phyloP scores from a whole-genome alignment of 805 yeast species.

The Candida glaebosa region DNA sequence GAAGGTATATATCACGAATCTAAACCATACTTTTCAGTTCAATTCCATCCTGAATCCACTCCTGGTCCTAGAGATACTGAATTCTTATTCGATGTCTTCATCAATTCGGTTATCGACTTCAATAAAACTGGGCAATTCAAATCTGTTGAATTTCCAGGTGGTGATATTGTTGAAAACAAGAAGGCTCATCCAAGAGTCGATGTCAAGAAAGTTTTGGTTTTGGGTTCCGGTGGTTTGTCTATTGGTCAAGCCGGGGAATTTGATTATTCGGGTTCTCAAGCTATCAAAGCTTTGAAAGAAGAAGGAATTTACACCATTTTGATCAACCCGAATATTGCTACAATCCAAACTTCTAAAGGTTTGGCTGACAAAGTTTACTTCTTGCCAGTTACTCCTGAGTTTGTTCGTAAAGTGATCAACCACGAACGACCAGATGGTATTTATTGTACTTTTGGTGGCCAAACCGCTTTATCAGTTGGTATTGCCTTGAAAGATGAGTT shows the following conservation, averaged over 20 bases:
- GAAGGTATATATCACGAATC: slow-evolving; percentile 94
- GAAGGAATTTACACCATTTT: slow-evolving; percentile 95
- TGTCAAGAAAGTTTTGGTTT: slow-evolving; percentile 86
- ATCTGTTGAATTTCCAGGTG: slow-evolving; percentile 91
- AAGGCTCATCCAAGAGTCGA: slow-evolving; percentile 74
- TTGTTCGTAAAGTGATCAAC: slow-evolving; percentile 90
- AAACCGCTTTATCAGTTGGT: slow-evolving; percentile 96
- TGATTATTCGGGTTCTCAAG: slow-evolving; percentile 98
- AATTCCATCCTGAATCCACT: slow-evolving; percentile 98
- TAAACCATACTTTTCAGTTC: slow-evolving; percentile 93
- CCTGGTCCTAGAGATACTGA: slow-evolving; percentile 99
- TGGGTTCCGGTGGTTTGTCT: slow-evolving; percentile 97
- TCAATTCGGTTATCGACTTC: slow-evolving; percentile 70
- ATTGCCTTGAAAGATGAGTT: slow-evolving; percentile 94
- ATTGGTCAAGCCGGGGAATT: slow-evolving; percentile 99
- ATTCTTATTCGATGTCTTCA: slow-evolving; percentile 91
- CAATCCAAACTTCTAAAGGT: slow-evolving; percentile 97
- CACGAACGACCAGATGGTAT: slow-evolving; percentile 97
- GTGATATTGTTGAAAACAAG: slow-evolving; percentile 66
- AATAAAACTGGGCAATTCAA: slow-evolving; percentile 56
- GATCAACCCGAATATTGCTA: slow-evolving; percentile 97
- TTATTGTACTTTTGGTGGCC: slow-evolving; percentile 97
- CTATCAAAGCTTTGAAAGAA: slow-evolving; percentile 96
- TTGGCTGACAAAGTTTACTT: slow-evolving; percentile 97
- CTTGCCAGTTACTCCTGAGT: slow-evolving; percentile 96